phyloP scores from a whole-genome alignment of 768 basidiomycete species.

The Termitomyces sp. region DNA sequence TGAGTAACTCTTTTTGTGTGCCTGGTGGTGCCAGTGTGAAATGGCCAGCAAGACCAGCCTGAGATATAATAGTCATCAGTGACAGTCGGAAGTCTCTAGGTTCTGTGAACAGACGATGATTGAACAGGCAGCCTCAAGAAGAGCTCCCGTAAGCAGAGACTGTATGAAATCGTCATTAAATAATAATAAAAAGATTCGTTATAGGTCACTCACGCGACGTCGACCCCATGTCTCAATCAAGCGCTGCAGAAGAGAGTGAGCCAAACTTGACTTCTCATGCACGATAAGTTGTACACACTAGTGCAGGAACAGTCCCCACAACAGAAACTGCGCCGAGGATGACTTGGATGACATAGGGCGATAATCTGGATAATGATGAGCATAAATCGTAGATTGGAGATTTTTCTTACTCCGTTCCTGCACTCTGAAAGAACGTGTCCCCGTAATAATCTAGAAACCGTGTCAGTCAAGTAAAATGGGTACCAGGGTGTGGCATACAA shows the following conservation, averaged over 20 bases:
- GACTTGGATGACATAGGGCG: conserved; percentile 69
- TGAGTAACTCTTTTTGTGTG: conserved; percentile 42
- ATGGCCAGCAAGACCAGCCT: conserved; percentile 72
- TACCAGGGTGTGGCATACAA: conserved; percentile 33
- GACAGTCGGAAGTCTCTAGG: background rate
- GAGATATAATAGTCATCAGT: background rate
- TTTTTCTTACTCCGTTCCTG: conserved; percentile 46
- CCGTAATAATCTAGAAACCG: conserved; percentile 62
- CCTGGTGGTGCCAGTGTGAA: conserved; percentile 51
- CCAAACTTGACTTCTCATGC: background rate
- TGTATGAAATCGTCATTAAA: conserved; percentile 15
- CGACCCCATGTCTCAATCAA: conserved; percentile 76
- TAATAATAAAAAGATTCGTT: background rate
- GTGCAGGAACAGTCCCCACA: conserved; percentile 63
- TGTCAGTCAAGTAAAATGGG: background rate
- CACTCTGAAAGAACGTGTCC: conserved; percentile 74
- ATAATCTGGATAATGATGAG: conserved; percentile 30
- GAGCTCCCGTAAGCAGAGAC: conserved; percentile 62
- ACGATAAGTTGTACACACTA: conserved; percentile 28
- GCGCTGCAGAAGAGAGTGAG: conserved; percentile 20
- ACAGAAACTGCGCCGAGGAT: conserved; percentile 75
- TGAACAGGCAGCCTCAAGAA: conserved; percentile 54
- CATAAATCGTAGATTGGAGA: background rate
- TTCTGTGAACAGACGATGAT: conserved; percentile 40
- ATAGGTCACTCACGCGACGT: conserved; percentile 38